These are phyloP conservation scores for Heterobasidion parviporum DNA, from an alignment of 1,284 basidiomycete species.

Conservation along the genomic window DNA sequence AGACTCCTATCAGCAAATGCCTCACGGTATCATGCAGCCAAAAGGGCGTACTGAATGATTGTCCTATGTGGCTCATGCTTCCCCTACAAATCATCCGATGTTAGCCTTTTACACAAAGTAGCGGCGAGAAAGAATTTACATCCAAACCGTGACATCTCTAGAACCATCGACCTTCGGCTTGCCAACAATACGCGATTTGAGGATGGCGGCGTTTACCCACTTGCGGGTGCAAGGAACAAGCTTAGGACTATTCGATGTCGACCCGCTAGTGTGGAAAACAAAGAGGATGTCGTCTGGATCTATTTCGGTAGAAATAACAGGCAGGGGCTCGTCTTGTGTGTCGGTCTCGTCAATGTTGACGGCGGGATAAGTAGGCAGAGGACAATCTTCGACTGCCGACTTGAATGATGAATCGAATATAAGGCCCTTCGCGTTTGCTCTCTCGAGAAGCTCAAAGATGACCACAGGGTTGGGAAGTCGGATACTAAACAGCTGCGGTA, in stretches of 20 bases:
- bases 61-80: slow-evolving; percentile 64
- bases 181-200: slow-evolving; percentile 47
- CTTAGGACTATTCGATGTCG: slow-evolving; percentile 67
- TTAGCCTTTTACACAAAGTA: slow-evolving; percentile 17
- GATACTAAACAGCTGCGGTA: slow-evolving; percentile 66
- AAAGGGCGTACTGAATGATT: slow-evolving; percentile 43
- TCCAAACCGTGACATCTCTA: slow-evolving; percentile 61
- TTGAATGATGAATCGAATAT: slow-evolving; percentile 47
- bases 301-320: slow-evolving; percentile 31
- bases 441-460: slow-evolving; percentile 52
- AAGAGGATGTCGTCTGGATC: slow-evolving; percentile 40
- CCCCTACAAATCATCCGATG: slow-evolving; percentile 34
- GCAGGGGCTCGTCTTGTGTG: slow-evolving; percentile 29
- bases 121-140: slow-evolving; percentile 35
- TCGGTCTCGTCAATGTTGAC: slow-evolving; percentile 30
- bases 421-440: slow-evolving; percentile 49
- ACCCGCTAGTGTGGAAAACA: slow-evolving; percentile 69
- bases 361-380: slow-evolving; percentile 39
- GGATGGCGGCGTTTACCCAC: slow-evolving; percentile 49
- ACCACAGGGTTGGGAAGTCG: slow-evolving; percentile 61
- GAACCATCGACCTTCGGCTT: slow-evolving; percentile 36
- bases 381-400: slow-evolving; percentile 26
- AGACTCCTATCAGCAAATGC: no score
- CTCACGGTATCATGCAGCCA: slow-evolving; percentile 2
- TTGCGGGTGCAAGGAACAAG: slow-evolving; percentile 57